Base-by-base conservation (phyloP, 1,284 basidiomycete genomes). In the Austroboletus novae-zelandiae region DNA sequence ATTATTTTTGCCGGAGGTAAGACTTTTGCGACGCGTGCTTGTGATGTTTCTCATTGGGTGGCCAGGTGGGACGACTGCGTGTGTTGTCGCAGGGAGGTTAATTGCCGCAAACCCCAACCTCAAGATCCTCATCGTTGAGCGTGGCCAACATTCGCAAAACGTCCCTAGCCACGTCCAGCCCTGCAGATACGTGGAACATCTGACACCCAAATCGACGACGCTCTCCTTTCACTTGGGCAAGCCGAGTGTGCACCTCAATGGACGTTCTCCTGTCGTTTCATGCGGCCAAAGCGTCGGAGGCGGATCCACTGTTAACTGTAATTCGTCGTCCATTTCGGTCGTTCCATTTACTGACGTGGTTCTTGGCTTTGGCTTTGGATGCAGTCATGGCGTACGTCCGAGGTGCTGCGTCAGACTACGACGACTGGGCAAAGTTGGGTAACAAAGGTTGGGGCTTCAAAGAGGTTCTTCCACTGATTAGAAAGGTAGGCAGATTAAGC, bases 401-500 rank as follows among this genome's bases (percentile, higher is more conserved):
- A 8, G 75, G 75, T 1, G 64, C 55, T 42, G 74, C 78, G 4
- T 81, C 79, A 1, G 80, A 82, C 57, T 81, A 76, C 51, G 78
- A 81, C 53, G 79, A 76, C 47, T 82, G 80, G 80, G 73, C 76
- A 57, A 68, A 47, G 80, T 6, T 82, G 80, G 80, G 74, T 74
- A 15, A 76, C 77, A 0, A 68, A 70, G 31, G 64, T 76, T 39
- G 15, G 15, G 9, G n/a, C 82, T 18, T 79, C 83, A 0, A 13
- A 5, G 32, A 13, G 15, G 13, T 34, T 9, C 32, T 34, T 14
- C 32, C 32, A 1, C 62, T 82, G 4, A 55, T 83, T 25, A 74
- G 69, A 53, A 79, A 81, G 71, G 81, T 79, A 34, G 25, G 8
- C 2, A 13, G 4, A 6, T 34, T 9, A 2, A n/a, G 8, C 32